Percentiles rank a stretch among this genome's conserved stretches.
phyloP scores from a whole-genome alignment of 371 early-diverging fungal genomes.

The Pancytospora philotis region DNA sequence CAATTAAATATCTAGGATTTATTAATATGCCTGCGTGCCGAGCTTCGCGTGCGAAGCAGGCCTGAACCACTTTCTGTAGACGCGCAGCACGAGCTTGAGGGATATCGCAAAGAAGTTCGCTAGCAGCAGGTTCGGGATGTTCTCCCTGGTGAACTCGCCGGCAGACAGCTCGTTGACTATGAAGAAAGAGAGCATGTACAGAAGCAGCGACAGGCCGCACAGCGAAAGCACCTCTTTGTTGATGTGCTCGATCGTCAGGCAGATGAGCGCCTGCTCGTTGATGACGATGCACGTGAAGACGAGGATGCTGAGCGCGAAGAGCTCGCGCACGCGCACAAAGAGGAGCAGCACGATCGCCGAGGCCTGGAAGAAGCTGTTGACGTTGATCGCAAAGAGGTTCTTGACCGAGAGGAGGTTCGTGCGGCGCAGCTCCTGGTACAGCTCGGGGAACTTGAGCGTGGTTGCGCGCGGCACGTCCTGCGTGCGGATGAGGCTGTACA shows the following conservation, averaged over 20 bases:
- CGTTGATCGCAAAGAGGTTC: slow-evolving; percentile 82
- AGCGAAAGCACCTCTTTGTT: background rate
- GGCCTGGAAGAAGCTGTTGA: slow-evolving; percentile 89
- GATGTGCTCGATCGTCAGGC: background rate
- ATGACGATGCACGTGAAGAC: slow-evolving; percentile 86
- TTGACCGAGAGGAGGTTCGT: slow-evolving; percentile 74
- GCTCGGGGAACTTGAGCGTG: slow-evolving; percentile 82
- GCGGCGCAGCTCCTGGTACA: slow-evolving; percentile 85
- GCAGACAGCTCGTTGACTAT: background rate
- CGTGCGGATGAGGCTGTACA: slow-evolving; percentile 81
- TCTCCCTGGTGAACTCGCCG: background rate
- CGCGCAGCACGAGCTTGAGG: background rate
- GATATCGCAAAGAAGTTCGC: background rate
- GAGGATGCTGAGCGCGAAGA: slow-evolving; percentile 82
- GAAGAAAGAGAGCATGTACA: background rate
- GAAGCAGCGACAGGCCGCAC: background rate
- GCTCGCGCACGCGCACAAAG: slow-evolving; percentile 80
- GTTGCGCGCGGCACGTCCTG: slow-evolving; percentile 77
- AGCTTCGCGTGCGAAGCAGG: background rate
- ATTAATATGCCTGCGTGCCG: background rate
- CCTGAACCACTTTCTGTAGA: background rate
- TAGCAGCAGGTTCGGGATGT: background rate
- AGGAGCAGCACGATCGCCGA: slow-evolving; percentile 84
- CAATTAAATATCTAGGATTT: too few species aligned
- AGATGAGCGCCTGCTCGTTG: slow-evolving; percentile 67